Evolutionary conservation across 768 basidiomycete species (phyloP).

Genomic region (Lentinula lateritia): DNA sequence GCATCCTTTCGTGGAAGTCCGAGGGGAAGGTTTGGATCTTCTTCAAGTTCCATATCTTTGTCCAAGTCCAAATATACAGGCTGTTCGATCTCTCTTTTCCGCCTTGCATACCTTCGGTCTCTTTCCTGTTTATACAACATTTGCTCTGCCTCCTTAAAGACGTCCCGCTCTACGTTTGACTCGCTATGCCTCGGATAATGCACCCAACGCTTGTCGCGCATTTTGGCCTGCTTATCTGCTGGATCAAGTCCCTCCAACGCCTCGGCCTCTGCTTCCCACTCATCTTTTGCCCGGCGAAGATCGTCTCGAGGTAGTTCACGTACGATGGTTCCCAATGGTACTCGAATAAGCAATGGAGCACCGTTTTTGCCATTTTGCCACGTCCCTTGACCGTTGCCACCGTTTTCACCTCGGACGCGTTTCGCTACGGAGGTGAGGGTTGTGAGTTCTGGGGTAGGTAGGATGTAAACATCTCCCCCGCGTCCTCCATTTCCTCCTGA

Average conservation of each 20-base stretch:
- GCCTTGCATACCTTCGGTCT: conserved; percentile 43
- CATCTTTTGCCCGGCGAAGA: conserved; percentile 55
- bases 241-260: conserved; percentile 40
- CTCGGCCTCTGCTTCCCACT: conserved; percentile 72
- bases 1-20: conserved; percentile 49
- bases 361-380: conserved; percentile 83
- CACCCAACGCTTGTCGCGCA: conserved; percentile 68
- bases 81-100: conserved; percentile 31
- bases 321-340: conserved; percentile 89
- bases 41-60: conserved; percentile 36
- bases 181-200: conserved; percentile 71
- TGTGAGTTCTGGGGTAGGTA: conserved; percentile 72
- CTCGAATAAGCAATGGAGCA: conserved; percentile 65
- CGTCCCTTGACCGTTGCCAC: conserved; percentile 72
- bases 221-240: conserved; percentile 47
- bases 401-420: conserved; percentile 61
- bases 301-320: conserved; percentile 67
- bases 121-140: conserved; percentile 57
- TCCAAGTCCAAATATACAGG: conserved; percentile 62
- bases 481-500: conserved; percentile 91
- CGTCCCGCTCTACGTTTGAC: conserved; percentile 54
- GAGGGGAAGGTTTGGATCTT: conserved; percentile 50
- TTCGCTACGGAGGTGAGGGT: conserved; percentile 70
- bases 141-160: conserved; percentile 69
- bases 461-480: conserved; percentile 83